Percentiles rank a stretch among this genome's conserved stretches.
These are phyloP conservation scores for Phytopythium aichiense DNA, from an alignment of 352 stramenopile species.

Conservation along the genomic window DNA sequence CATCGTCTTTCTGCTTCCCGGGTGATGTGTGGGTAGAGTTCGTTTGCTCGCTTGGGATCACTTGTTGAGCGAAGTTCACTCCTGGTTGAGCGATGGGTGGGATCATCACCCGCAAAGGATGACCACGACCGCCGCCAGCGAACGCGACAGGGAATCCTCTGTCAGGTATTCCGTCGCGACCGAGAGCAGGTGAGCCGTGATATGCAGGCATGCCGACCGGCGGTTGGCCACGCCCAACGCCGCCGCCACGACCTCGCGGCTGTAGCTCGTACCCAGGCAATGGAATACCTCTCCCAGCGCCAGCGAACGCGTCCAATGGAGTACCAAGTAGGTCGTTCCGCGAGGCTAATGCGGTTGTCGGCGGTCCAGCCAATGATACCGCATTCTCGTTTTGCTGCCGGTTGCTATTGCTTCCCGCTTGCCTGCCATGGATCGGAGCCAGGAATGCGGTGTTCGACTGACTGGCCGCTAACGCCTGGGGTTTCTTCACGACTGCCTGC, in stretches of 20 bases:
- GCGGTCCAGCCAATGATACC: neutral
- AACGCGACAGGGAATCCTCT: constrained; percentile 8
- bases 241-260: constrained; percentile 1
- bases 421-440: neutral
- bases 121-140: constrained; percentile 16
- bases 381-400: neutral
- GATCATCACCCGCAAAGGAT: constrained; percentile 15
- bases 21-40: no score
- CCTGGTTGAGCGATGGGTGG: constrained; percentile 1
- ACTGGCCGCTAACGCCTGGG: neutral
- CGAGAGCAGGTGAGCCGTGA: neutral
- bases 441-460: constrained; percentile 1
- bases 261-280: neutral
- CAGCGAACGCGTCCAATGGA: neutral
- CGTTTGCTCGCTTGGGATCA: neutral
- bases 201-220: neutral
- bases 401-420: neutral
- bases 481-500: constrained; percentile 8
- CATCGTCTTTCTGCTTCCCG: neutral
- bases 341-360: neutral
- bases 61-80: neutral
- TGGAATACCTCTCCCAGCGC: neutral
- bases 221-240: neutral
- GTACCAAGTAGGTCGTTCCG: neutral
- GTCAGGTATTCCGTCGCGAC: neutral